Base-by-base conservation (phyloP, 108 stramenopile species). In the Nitzschia putrida region DNA sequence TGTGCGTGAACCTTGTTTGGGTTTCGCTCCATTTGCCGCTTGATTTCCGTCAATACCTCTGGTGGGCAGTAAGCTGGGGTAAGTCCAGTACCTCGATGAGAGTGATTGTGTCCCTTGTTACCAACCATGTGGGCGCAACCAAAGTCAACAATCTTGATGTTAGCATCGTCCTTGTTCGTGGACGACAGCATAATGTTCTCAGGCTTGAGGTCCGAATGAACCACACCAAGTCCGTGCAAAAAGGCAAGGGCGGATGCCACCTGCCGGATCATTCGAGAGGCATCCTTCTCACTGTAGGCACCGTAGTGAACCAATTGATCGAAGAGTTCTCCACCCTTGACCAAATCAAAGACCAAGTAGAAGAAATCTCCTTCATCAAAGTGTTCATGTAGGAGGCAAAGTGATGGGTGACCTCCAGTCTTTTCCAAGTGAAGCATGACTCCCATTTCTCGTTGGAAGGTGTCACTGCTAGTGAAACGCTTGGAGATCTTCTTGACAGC, bases 51-150 rank as follows among this genome's bases (percentile, higher is more conserved):
- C 7, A 76, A 57, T 72, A 85, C 43, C 64, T 94, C 92, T 14
- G 92, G 92, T 37, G 88, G 76, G 76, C 89, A 86, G 55, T 94
- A 94, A 13, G 89, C 92, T 18, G 79, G 69, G 18, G 92, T 94
- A 8, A 40, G 47, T 12, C 55, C 61, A 8, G 55, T 73, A 7
- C 53, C 53, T 34, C 58, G 58, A 40, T 59, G 58, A 5, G 23
- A 23, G 20, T 59, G 58, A 9, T 34, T 20, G 16, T 13, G 18
- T 14, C 50, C 56, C 12, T 66, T 57, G 7, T 40, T 29, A 12
- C 52, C 11, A 16, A 34, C 61, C 20, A 59, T 26, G 20, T 81
- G 73, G 0, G 91, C 88, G 64, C 91, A 89, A 8, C 92, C 92
- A 81, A 93, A 93, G 60, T 93, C 92, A 14, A 93, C 88, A 26